Percentiles rank a stretch among this genome's conserved stretches.
These are phyloP conservation scores for Phytophthora syringae DNA, from an alignment of 352 stramenopile species.

Conservation along the genomic window DNA sequence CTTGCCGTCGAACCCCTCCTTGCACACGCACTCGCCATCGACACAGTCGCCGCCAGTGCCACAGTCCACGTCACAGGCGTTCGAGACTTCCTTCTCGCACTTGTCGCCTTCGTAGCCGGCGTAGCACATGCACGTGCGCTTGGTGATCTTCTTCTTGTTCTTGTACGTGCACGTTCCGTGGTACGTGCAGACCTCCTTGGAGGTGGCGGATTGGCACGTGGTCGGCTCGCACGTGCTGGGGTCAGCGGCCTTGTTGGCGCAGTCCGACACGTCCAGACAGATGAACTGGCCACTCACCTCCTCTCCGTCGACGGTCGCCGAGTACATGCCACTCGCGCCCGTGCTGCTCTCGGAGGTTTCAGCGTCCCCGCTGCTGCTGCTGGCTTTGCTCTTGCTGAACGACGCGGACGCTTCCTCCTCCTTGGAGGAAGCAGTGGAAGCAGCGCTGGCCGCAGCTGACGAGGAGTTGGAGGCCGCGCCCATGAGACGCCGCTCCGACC, in stretches of 20 bases:
- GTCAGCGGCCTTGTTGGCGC: slow-evolving; percentile 60
- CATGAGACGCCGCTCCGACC: slow-evolving; percentile 25
- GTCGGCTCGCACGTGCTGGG: slow-evolving; percentile 44
- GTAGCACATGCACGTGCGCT: slow-evolving; percentile 61
- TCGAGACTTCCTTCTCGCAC: slow-evolving; percentile 55
- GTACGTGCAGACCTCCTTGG: slow-evolving; percentile 65
- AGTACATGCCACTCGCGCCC: slow-evolving; percentile 46
- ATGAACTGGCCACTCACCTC: slow-evolving; percentile 62
- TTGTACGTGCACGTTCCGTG: slow-evolving; percentile 81
- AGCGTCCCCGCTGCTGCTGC: slow-evolving; percentile 14
- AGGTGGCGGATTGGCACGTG: slow-evolving; percentile 46
- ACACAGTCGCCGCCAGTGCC: slow-evolving; percentile 58
- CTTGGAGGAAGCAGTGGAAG: slow-evolving; percentile 13
- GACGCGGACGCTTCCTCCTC: not conserved
- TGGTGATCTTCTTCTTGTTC: slow-evolving; percentile 63
- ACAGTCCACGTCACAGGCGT: slow-evolving; percentile 64
- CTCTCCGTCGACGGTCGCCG: slow-evolving; percentile 59
- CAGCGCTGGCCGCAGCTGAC: slow-evolving; percentile 15
- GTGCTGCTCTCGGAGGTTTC: slow-evolving; percentile 30
- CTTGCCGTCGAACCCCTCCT: slow-evolving; percentile 53
- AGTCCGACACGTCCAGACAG: slow-evolving; percentile 67
- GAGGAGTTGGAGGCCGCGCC: slow-evolving; percentile 17
- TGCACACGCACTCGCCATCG: slow-evolving; percentile 56
- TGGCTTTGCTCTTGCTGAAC: not conserved
- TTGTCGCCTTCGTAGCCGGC: slow-evolving; percentile 52